Evolutionary conservation across 192 early-diverging fungal species (phyloP).

Genomic region (Radiomyces spectabilis): DNA sequence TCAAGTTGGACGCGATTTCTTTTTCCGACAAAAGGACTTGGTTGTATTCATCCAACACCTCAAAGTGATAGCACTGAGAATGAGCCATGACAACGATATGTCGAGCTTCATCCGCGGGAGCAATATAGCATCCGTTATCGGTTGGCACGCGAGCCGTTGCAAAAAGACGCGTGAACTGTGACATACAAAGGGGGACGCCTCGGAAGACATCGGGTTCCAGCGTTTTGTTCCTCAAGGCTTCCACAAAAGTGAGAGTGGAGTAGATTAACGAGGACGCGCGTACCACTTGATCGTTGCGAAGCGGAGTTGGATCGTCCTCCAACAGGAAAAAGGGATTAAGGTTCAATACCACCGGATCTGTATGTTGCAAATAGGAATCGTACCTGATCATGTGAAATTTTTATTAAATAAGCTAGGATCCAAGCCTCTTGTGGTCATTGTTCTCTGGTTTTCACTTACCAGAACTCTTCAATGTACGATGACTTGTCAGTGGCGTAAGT

Average conservation of each 20-base stretch:
- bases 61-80: conserved; percentile 73
- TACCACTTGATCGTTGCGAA: conserved; percentile 53
- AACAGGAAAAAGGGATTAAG: conserved; percentile 42
- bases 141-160: conserved; percentile 72
- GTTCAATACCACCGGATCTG: conserved; percentile 36
- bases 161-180: conserved; percentile 76
- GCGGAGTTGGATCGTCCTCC: conserved; percentile 41
- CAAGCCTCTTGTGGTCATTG: background rate
- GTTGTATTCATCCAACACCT: conserved; percentile 56
- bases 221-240: conserved; percentile 45
- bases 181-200: conserved; percentile 65
- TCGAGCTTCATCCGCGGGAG: conserved; percentile 17
- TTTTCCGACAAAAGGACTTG: conserved; percentile 44
- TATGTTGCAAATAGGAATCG: conserved; percentile 35
- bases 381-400: conserved; percentile 25
- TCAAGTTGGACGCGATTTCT: conserved; percentile 64
- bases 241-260: conserved; percentile 61
- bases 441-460: conserved; percentile 18
- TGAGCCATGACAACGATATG: conserved; percentile 65
- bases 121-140: conserved; percentile 34
- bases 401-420: conserved; percentile 2
- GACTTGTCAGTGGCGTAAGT: conserved; percentile 41
- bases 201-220: conserved; percentile 61
- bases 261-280: conserved; percentile 67
- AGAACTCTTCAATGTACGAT: conserved; percentile 45